Percentiles rank a stretch among this genome's conserved stretches.
Conservation (phyloP, 768 basidiomycete species). For the Boletus fagicola region DNA sequence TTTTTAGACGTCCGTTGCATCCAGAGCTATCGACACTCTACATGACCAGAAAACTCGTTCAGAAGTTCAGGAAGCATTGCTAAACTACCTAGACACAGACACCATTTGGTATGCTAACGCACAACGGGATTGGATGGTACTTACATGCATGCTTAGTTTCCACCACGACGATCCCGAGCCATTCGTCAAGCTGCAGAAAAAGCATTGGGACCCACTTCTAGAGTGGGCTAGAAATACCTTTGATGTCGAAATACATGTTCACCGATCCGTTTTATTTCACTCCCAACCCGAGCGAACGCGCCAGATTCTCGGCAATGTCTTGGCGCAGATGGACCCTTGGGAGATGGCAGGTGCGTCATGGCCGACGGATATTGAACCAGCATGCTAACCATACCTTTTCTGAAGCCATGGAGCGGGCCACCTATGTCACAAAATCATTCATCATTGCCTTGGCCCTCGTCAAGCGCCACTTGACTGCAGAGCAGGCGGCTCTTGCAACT, state of each 20-base stretch:
- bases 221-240: constrained; percentile 73
- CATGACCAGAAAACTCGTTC: constrained; percentile 50
- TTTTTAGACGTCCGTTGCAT: constrained; percentile 80
- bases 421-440: constrained; percentile 88
- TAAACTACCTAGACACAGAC: constrained; percentile 92
- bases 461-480: constrained; percentile 69
- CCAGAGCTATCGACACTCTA: constrained; percentile 86
- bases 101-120: constrained; percentile 69
- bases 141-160: constrained; percentile 52
- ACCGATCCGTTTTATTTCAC: constrained; percentile 68
- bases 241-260: constrained; percentile 62
- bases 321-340: constrained; percentile 73
- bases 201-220: constrained; percentile 88
- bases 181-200: constrained; percentile 72
- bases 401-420: constrained; percentile 87
- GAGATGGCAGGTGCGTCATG: constrained; percentile 76
- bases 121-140: neutral
- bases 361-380: neutral
- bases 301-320: constrained; percentile 51
- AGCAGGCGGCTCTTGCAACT: constrained; percentile 81
- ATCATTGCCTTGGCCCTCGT: constrained; percentile 84
- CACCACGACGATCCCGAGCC: constrained; percentile 74
- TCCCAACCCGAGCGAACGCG: constrained; percentile 71
- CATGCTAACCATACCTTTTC: neutral
- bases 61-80: constrained; percentile 64